phyloP scores from a whole-genome alignment of 352 stramenopile genomes.

The Phytophthora pini region DNA sequence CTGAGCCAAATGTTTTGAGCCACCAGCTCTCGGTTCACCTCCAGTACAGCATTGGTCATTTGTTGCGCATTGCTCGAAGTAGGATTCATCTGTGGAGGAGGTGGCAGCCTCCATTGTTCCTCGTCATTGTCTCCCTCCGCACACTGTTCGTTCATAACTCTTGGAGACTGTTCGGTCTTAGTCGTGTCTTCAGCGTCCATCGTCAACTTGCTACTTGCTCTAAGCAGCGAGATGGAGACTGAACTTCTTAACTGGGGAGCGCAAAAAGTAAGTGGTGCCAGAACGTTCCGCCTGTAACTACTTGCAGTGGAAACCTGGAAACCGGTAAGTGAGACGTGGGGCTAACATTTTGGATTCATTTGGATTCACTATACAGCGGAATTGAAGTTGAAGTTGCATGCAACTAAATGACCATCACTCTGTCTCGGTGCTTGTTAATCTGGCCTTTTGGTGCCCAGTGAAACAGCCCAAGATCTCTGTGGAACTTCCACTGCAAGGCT shows the following conservation, averaged over 20 bases:
- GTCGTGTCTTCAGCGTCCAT: neutral
- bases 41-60: constrained; percentile 46
- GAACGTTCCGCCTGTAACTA: constrained; percentile 28
- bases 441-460: no score
- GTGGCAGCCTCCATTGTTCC: neutral
- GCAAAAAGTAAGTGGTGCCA: neutral
- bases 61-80: constrained; percentile 25
- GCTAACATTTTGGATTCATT: neutral
- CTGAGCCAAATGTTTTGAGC: constrained; percentile 58
- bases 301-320: neutral
- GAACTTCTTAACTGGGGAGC: constrained; percentile 1
- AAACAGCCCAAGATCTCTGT: no score
- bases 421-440: neutral
- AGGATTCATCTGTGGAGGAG: neutral
- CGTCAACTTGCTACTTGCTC: constrained; percentile 6
- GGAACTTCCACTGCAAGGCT: no score
- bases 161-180: neutral
- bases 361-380: neutral
- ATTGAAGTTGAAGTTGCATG: constrained; percentile 11
- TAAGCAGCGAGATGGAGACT: constrained; percentile 13
- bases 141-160: neutral
- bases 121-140: constrained; percentile 1
- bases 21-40: constrained; percentile 58
- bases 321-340: constrained; percentile 2
- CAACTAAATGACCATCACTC: constrained; percentile 21